Conservation (phyloP, 2,329 filamentous ascomycete species). For the Tolypocladium tundrense region DNA sequence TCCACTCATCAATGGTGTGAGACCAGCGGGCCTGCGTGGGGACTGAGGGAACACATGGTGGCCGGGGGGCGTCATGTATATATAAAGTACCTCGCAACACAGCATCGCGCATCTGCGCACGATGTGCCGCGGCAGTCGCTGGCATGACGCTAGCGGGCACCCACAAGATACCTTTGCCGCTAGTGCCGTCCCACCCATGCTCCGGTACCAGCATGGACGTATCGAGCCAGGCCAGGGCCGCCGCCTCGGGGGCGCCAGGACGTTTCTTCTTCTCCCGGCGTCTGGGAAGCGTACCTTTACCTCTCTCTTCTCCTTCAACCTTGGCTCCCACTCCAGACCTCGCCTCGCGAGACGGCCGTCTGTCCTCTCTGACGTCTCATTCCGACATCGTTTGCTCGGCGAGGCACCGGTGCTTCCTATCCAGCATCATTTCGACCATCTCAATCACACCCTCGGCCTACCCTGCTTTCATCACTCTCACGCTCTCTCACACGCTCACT, state of each 20-base stretch:
- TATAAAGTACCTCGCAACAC: slow-evolving; percentile 16
- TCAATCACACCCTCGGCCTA: background rate
- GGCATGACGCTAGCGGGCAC: slow-evolving; percentile 14
- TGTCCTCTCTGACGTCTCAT: background rate
- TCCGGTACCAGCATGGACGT: slow-evolving; percentile 20
- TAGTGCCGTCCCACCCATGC: slow-evolving; percentile 27
- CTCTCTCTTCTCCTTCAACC: slow-evolving; percentile 19
- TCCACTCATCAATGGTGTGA: slow-evolving; percentile 27
- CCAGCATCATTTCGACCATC: background rate
- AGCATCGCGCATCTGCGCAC: background rate
- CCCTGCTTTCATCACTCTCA: slow-evolving; percentile 6
- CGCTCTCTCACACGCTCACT: slow-evolving; percentile 9
- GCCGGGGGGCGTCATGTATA: slow-evolving; percentile 21
- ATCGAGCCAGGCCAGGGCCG: slow-evolving; percentile 24
- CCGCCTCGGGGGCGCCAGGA: slow-evolving; percentile 25
- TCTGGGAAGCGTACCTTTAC: slow-evolving; percentile 20
- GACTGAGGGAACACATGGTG: slow-evolving; percentile 21
- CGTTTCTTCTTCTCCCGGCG: slow-evolving; percentile 28
- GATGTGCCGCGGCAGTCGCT: slow-evolving; percentile 2
- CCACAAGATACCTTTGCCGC: slow-evolving; percentile 10
- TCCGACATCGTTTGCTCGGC: background rate
- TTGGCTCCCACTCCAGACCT: slow-evolving; percentile 18
- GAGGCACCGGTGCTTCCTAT: background rate
- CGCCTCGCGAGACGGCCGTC: slow-evolving; percentile 12
- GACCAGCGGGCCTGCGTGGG: slow-evolving; percentile 26